Evolutionary conservation across 2,329 filamentous ascomycete genomes (phyloP), one percentile per base, ranked within the genome.

Genomic region (Trichoderma sp.): DNA sequence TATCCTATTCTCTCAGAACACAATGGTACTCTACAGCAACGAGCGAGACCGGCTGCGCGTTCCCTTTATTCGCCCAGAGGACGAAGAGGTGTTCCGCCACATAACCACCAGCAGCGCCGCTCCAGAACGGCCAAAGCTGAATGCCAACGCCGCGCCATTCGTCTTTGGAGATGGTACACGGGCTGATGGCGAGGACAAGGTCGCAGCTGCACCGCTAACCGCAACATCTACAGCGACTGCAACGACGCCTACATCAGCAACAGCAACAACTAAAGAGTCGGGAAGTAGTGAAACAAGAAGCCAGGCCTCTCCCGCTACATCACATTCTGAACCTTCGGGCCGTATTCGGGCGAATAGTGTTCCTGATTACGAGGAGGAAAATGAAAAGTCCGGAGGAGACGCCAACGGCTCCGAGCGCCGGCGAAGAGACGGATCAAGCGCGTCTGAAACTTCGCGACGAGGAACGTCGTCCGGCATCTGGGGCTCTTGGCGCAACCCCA

Each of bases 21-120:
- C 93, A 78, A 91, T 99, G 87, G 93, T 93, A 0, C 87, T 98
- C 33, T 95, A 95, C 79, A 94, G 97, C 79, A 93, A 95, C 81
- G 94, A 97, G 75, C 90, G 93, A 63, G 95, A 94, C 82, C 97
- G 96, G 81, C 87, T 98, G 14, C 95, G 94, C 18, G 93, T 99
- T 41, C 97, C 97, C 2, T 93, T 99, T 78, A 95, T 98, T 56
- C 91, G 97, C 33, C 97, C 97, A 0, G 97, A 98, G 83, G 93
- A 97, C 80, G 95, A 98, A 75, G 88, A 87, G 4, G 85, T 91
- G 0, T 98, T 97, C 86, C 97, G 93, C 80, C 90, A 92, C 79
- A 88, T 98, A 66, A 91, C 87, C 79, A 95, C 93, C 2, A 87
- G 88, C 59, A 89, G 88, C 75, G 77, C 88, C n/a, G 76, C 85